Percentiles rank a stretch among this genome's conserved stretches.
phyloP scores from a whole-genome alignment of 257 asterid species.

The Anisodus tanguticus region DNA sequence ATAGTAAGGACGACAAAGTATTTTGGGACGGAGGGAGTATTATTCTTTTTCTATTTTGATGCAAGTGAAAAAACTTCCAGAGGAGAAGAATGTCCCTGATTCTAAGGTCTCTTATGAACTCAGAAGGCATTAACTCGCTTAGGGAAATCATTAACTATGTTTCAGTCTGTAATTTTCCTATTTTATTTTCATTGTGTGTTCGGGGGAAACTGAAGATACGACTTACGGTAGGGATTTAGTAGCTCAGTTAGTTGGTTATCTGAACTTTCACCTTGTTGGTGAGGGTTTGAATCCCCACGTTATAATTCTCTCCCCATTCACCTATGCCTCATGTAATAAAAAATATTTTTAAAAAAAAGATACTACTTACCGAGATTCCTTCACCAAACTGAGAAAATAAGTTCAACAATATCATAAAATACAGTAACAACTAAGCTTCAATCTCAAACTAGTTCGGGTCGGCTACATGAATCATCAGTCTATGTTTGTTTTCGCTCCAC shows the following conservation, averaged over 20 bases:
- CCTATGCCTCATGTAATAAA: no score
- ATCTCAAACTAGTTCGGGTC: background rate
- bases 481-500: slow-evolving; percentile 8
- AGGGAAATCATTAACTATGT: background rate
- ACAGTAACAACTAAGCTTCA: background rate
- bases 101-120: background rate
- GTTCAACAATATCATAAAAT: background rate
- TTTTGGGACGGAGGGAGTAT: no score
- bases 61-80: background rate
- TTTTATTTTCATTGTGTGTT: background rate
- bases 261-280: no score
- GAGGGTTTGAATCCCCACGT: no score
- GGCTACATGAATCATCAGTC: background rate
- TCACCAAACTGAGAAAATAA: background rate
- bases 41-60: background rate
- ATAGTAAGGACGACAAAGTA: no score
- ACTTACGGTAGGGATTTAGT: background rate
- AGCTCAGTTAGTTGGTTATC: no score
- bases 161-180: background rate
- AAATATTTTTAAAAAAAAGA: background rate
- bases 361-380: background rate
- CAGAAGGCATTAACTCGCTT: background rate
- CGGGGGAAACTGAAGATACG: background rate
- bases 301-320: no score
- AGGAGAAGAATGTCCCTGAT: background rate